These are phyloP conservation scores for Cystofilobasidium macerans DNA, from an alignment of 768 basidiomycete genomes.

Conservation along the genomic window DNA sequence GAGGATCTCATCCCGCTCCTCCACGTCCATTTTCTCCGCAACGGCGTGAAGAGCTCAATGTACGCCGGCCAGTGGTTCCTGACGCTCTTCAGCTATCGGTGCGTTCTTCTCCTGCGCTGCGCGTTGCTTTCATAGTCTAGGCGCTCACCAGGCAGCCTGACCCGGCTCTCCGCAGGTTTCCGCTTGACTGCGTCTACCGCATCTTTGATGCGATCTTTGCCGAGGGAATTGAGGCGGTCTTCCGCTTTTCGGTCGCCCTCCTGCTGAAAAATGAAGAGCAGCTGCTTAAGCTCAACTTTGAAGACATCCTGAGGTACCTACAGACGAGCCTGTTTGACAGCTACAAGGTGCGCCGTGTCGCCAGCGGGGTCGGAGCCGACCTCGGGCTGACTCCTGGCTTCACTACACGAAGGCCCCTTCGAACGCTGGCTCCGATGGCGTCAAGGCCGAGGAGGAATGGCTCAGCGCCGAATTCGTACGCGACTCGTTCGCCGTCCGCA, in stretches of 20 bases:
- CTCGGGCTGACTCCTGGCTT: constrained; percentile 32
- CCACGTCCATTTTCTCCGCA: constrained; percentile 82
- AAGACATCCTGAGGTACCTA: constrained; percentile 73
- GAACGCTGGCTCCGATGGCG: constrained; percentile 29
- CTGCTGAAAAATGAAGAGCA: constrained; percentile 76
- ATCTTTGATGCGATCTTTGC: constrained; percentile 86
- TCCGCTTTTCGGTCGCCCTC: constrained; percentile 80
- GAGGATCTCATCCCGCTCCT: constrained; percentile 88
- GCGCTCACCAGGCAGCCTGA: too few relatives aligned
- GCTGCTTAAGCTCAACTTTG: constrained; percentile 73
- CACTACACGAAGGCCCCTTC: constrained; percentile 6
- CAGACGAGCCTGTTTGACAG: constrained; percentile 70
- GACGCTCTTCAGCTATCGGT: constrained; percentile 92
- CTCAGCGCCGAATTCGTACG: constrained; percentile 74
- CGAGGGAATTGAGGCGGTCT: constrained; percentile 92
- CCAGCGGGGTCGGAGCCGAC: neutral
- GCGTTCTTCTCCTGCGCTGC: too few relatives aligned
- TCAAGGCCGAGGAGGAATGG: constrained; percentile 38
- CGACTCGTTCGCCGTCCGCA: constrained; percentile 70
- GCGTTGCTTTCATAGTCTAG: too few relatives aligned
- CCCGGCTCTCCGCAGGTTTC: constrained; percentile 53
- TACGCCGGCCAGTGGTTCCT: constrained; percentile 98
- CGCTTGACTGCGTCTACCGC: constrained; percentile 82
- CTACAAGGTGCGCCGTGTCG: constrained; percentile 46
- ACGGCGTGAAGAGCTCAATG: constrained; percentile 96